Base-by-base conservation (phyloP, 306 rosid species). In the Trifolium repens region DNA sequence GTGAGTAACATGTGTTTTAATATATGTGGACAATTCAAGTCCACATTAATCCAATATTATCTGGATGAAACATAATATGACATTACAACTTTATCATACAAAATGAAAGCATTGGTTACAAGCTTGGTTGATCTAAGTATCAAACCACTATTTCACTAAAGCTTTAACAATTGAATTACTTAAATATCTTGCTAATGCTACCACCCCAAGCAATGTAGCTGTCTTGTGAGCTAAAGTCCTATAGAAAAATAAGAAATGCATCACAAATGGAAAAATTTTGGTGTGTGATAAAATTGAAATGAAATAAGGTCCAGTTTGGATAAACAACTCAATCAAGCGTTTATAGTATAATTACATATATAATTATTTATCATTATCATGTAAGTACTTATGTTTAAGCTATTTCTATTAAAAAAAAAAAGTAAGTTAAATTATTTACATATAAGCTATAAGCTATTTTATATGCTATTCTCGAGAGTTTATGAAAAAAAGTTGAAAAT, bases 141-240 rank as follows among this genome's bases (percentile, higher is more conserved):
- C 24, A 22, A 22, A 22, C 24, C 24, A 22, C 24, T 22, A 22
- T 22, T 22, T 22, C 1, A 22, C 24, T 22, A 22, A 22, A 22
- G 24, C 24, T 22, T 27, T 27, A 27, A 72, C 65, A 74, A 68
- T 74, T 71, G 14, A 47, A 52, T 55, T 61, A 91, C 87, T 85
- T 79, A 14, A 66, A 24, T 74, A 76, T 24, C 67, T 79, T 84
- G 82, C 72, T 63, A 35, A 77, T 82, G 82, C 74, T 67, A 27
- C 76, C 88, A 74, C 87, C 88, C 85, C 86, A 87, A 24, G 90
- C 59, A 74, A 74, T n/a, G 69, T 73, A 84, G 84, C 93, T 87
- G 14, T 91, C 93, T 77, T 89, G 90, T 52, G 91, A 89, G 16
- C 79, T 74, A 12, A 91, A 91, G 1, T 89, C 91, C 96, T 89